Evolutionary conservation across 1,139 yeast genomes (phyloP), one percentile per base, ranked within the genome.

Genomic region (Pichia sp.): DNA sequence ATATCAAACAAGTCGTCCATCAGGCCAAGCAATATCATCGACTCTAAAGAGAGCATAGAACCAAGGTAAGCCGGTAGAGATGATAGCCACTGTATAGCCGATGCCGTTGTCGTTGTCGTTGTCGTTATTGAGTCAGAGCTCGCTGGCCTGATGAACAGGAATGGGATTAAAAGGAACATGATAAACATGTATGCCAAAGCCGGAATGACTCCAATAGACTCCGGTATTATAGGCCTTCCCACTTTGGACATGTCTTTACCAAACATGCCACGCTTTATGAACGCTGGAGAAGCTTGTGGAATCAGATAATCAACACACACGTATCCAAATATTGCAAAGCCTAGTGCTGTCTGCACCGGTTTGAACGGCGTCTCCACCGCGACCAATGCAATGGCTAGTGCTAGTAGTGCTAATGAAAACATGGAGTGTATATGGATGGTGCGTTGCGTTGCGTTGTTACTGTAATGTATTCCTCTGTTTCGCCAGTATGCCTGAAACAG

Each of bases 1-100:
- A 91, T 78, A 59, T 91, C 98, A 55, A 91, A 91, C 50, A 91
- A 66, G 60, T 91, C 99, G 58, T 91, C 99, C 35, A 94, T 84
- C 20, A 91, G 69, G 0, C 99, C 99, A 34, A 91, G 66, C 36
- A 93, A 63, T 14, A 87, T 72, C 57, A 93, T 88, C 47, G 88
- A 76, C 59, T 86, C 88, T 33, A 91, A 63, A 44, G 94, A 85
- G 42, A 91, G 63, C 11, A 88, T 66, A 2, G 94, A 94, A 51
- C 94, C 78, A 48, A 91, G 67, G 57, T 80, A 91, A 45, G 86
- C 93, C 0, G 95, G 81, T 40, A 91, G 67, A 57, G 82, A 83
- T 45, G 74, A 58, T 31, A 63, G 52, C 28, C 39, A 32, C n/a
- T n/a, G n/a, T n/a, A n/a, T n/a, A 9, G 31, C 28, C 27, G 22